Evolutionary conservation across 257 asterid genomes (phyloP).

Genomic region (Echites panduratus): DNA sequence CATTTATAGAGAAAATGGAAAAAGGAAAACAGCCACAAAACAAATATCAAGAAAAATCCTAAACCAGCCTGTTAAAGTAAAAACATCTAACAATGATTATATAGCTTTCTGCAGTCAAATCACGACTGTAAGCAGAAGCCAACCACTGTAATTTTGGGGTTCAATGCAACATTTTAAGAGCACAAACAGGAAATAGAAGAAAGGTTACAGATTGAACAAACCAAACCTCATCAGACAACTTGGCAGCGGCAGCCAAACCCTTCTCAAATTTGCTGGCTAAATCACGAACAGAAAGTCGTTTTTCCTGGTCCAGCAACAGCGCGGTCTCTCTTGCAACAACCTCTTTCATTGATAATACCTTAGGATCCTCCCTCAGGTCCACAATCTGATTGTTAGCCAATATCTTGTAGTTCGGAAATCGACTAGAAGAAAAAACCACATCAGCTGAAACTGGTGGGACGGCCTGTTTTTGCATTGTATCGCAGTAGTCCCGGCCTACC

Average conservation of each 20-base stretch:
- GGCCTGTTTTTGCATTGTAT: conserved; percentile 71
- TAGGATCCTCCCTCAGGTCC: conserved; percentile 63
- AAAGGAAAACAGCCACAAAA: not conserved
- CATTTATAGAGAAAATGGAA: not conserved
- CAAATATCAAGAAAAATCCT: not conserved
- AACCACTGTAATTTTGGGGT: not conserved
- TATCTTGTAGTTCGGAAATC: conserved; percentile 69
- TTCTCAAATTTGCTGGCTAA: conserved; percentile 85
- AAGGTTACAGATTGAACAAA: not conserved
- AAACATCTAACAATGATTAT: not conserved
- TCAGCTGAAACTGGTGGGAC: conserved; percentile 80
- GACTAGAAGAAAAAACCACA: conserved; percentile 65
- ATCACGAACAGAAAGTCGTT: conserved; percentile 84
- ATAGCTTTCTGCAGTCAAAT: not conserved
- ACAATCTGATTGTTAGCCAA: conserved; percentile 74
- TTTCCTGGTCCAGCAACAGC: conserved; percentile 71
- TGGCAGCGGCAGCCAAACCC: conserved; percentile 87
- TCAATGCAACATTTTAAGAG: not conserved
- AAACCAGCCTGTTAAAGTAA: not conserved
- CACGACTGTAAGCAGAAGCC: not conserved
- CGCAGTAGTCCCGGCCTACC: conserved; percentile 66
- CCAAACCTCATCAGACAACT: conserved; percentile 78
- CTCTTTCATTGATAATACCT: conserved; percentile 54
- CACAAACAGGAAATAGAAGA: not conserved
- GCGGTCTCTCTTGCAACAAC: conserved; percentile 77